Base-by-base conservation (phyloP, 2,329 filamentous ascomycete genomes). In the Boeremia exigua region DNA sequence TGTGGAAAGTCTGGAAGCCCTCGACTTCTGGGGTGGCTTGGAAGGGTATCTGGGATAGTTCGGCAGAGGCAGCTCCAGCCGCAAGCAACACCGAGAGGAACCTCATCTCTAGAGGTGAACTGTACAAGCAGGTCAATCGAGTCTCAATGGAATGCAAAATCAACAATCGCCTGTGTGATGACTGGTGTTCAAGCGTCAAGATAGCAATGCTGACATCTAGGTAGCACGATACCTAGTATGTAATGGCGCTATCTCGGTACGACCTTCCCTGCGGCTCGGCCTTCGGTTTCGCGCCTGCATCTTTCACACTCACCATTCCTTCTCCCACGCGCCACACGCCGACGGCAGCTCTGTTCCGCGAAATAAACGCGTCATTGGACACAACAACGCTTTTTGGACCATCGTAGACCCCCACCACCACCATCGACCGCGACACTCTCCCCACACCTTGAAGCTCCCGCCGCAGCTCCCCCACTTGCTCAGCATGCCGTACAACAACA, bases 401-500 rank as follows among this genome's bases (percentile, higher is more conserved):
- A 25, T n/a, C 25, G 36, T 37, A 7, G 12, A 46, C 29, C 34
- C 40, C 4, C 23, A 48, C 15, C 8, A 43, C 30, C n/a, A n/a
- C 6, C 39, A 42, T 15, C 7, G 9, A 25, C 10, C 23, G 2
- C 27, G 10, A 17, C 9, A 28, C 7, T 4, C 29, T 6, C 1
- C 6, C 28, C 8, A 2, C 30, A 50, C 32, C 15, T 28, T 12
- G 27, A 29, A 40, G 19, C 44, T 15, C 14, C 36, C 7, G 3
- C 15, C 3, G 39, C 50, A 45, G 15, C 49, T 59, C 38, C 6
- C 29, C 29, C 40, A 51, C 25, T 36, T 25, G 32, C 43, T 44
- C 68, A 72, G 50, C 7, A 97, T 98, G 93, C 90, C 93, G 25
- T 93, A 95, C 80, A 96, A 96, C 78, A 94, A 91, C 63, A 87